A percentile compares a stretch with the other conserved stretches of the same genome.
These are phyloP conservation scores for Phytophthora colocasiae DNA, from an alignment of 352 stramenopile species.

Conservation along the genomic window DNA sequence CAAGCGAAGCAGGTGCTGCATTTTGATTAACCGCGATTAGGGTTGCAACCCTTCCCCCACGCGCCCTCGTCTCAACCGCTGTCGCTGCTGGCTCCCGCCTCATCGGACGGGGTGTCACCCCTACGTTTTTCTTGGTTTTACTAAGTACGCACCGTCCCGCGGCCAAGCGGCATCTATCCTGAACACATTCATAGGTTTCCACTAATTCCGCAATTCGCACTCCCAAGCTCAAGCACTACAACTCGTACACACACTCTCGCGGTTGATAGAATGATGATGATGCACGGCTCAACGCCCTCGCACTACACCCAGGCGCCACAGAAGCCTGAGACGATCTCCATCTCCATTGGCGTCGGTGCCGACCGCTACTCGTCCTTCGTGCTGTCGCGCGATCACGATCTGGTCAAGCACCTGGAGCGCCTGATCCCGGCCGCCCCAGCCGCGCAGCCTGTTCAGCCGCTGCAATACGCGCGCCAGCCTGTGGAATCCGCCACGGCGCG, in stretches of 20 bases:
- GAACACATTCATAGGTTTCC: slow-evolving; percentile 10
- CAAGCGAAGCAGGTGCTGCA: not conserved
- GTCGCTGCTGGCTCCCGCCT: slow-evolving; percentile 37
- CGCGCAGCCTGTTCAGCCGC: slow-evolving; percentile 17
- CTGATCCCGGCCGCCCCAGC: slow-evolving; percentile 33
- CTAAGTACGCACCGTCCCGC: not conserved
- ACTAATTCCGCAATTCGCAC: slow-evolving; percentile 35
- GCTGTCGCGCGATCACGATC: slow-evolving; percentile 55
- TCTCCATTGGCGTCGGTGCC: slow-evolving; percentile 52
- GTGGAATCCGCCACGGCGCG: slow-evolving; percentile 15
- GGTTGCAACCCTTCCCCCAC: slow-evolving; percentile 7
- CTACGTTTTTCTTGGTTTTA: not conserved
- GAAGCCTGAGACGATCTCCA: slow-evolving; percentile 51
- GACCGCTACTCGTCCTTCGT: slow-evolving; percentile 55
- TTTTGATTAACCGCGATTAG: slow-evolving; percentile 31
- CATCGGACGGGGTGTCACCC: slow-evolving; percentile 11
- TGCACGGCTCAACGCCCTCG: slow-evolving; percentile 23
- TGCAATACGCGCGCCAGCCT: slow-evolving; percentile 16
- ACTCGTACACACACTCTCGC: not conserved
- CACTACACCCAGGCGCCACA: slow-evolving; percentile 13
- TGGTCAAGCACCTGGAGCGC: slow-evolving; percentile 57
- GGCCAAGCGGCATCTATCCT: slow-evolving; percentile 1
- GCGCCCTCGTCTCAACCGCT: slow-evolving; percentile 36
- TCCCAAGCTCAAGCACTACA: slow-evolving; percentile 24
- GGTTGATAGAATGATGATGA: slow-evolving; percentile 31